These are phyloP conservation scores for Maudiozyma saulgeensis DNA, from an alignment of 805 yeast genomes.

Conservation along the genomic window DNA sequence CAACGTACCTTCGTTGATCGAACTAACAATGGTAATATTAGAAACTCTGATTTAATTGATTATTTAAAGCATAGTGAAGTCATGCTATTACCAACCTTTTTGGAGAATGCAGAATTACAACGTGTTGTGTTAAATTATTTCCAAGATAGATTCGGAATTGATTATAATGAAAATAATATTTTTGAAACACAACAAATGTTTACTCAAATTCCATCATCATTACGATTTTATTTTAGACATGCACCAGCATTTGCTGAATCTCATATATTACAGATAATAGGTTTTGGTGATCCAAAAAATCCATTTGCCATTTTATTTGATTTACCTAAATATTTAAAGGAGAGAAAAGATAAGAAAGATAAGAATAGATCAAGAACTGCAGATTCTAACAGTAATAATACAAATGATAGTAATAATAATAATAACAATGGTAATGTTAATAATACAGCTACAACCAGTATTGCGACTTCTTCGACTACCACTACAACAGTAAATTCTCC, in stretches of 20 bases:
- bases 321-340: conserved; percentile 61
- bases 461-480: neutral
- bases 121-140: conserved; percentile 58
- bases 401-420: neutral
- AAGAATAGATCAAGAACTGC: conserved; percentile 34
- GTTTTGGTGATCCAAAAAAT: conserved; percentile 66
- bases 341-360: conserved; percentile 63
- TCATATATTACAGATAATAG: conserved; percentile 63
- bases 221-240: conserved; percentile 67
- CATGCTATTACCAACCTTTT: conserved; percentile 49
- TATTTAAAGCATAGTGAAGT: conserved; percentile 53
- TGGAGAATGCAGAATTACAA: conserved; percentile 42
- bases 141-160: conserved; percentile 53
- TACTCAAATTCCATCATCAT: conserved; percentile 27
- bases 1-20: conserved; percentile 39
- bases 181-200: conserved; percentile 40
- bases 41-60: conserved; percentile 27
- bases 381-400: neutral
- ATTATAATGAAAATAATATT: conserved; percentile 52
- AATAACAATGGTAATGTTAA: neutral
- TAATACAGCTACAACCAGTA: neutral
- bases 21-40: conserved; percentile 19
- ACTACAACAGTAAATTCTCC: conserved; percentile 1
- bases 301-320: conserved; percentile 71
- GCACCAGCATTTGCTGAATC: conserved; percentile 69